Base-by-base conservation (phyloP, 768 basidiomycete species). In the Lepiota venenata region DNA sequence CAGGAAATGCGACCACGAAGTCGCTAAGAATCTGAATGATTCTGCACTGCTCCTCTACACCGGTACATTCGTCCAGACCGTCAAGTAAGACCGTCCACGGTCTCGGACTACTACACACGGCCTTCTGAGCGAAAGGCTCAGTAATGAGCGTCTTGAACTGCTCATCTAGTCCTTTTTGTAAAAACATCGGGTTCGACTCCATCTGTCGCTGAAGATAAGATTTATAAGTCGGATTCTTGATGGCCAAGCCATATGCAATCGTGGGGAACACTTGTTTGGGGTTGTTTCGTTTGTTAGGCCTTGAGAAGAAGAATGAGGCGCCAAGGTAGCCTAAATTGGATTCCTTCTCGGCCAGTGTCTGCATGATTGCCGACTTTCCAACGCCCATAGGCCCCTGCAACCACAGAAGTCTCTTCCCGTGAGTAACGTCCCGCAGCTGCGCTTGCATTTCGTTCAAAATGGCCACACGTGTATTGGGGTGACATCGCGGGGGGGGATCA, bases 311-410 rank as follows among this genome's bases (percentile, higher is more conserved):
- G 50, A 63, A 63, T 9, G 52, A 58, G 9, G 52, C 60, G 9
- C 51, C 58, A 12, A 64, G 56, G 11, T 14, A 9, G 3, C 36
- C 41, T 2, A 22, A 48, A 11, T 50, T 16, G 12, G 36, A 43
- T 3, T 25, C 18, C 1, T 25, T 16, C 36, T 71, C 62, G 8
- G 69, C 65, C 0, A 70, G 52, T 0, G 67, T 68, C 42, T 71
- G 71, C 14, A 61, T 60, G 6, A 74, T 54, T 1, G 66, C 63
- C 0, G 67, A 60, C 48, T 69, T 69, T 1, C 68, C 69, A 0
- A 62, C 54, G 0, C 68, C 65, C n/a, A 63, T 64, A 0, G 65
- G 59, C 0, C 68, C 67, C 18, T 56, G 38, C 1, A 68, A 42
- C 64, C 63, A 65, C 2, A 61, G 20, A 10, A 62, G 27, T 1